Evolutionary conservation across 2,329 filamentous ascomycete species (phyloP).

Genomic region (Fusarium lateritium): DNA sequence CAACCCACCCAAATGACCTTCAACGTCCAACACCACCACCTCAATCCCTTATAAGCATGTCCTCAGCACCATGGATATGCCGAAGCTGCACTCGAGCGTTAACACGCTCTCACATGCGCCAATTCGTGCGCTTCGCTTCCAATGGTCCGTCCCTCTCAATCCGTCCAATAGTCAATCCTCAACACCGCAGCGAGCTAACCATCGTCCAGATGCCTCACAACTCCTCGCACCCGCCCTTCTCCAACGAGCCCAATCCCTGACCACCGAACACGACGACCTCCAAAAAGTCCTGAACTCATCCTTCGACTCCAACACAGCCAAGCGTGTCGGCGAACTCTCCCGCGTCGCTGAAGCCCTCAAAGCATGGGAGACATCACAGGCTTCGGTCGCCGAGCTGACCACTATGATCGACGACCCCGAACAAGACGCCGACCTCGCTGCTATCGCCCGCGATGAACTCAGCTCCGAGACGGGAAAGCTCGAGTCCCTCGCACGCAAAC

Average conservation of each 20-base stretch:
- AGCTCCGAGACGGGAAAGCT: constrained; percentile 74
- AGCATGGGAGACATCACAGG: constrained; percentile 70
- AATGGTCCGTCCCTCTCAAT: constrained; percentile 45
- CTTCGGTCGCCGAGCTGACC: constrained; percentile 68
- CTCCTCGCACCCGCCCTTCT: constrained; percentile 69
- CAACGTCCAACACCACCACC: constrained; percentile 8
- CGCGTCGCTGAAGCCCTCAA: constrained; percentile 70
- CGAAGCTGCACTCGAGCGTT: constrained; percentile 54
- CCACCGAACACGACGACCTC: constrained; percentile 71
- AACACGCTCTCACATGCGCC: constrained; percentile 42
- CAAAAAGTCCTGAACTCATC: constrained; percentile 63
- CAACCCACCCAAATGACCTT: constrained; percentile 9
- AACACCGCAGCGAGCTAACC: constrained; percentile 6
- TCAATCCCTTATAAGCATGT: constrained; percentile 47
- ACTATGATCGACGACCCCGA: constrained; percentile 62
- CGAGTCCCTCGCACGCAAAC: constrained; percentile 72
- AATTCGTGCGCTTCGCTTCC: constrained; percentile 52
- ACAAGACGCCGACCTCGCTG: constrained; percentile 78
- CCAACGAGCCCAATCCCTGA: constrained; percentile 70
- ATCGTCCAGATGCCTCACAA: constrained; percentile 32
- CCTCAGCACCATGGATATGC: constrained; percentile 55
- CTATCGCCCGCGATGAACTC: constrained; percentile 87
- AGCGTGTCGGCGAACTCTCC: constrained; percentile 73
- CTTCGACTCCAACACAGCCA: constrained; percentile 72
- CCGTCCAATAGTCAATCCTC: background rate